phyloP scores from a whole-genome alignment of 345 rosid genomes.

The Sonneratia caseolaris region DNA sequence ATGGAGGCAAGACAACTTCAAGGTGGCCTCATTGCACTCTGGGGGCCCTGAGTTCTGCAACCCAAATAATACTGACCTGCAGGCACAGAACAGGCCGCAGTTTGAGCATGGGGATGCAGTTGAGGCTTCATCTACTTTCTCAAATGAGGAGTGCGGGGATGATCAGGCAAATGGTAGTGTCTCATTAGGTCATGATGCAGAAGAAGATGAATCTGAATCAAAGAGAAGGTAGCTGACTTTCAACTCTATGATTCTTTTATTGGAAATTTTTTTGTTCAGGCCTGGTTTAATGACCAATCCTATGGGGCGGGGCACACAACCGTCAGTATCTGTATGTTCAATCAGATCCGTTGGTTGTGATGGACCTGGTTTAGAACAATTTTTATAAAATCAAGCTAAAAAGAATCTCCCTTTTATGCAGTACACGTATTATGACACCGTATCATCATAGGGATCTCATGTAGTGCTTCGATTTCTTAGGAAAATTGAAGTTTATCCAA shows the following conservation, averaged over 20 bases:
- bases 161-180: slow-evolving; percentile 24
- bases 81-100: slow-evolving; percentile 36
- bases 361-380: background rate
- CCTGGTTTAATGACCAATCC: background rate
- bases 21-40: slow-evolving; percentile 59
- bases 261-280: background rate
- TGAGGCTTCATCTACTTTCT: background rate
- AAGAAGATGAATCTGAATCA: slow-evolving; percentile 6
- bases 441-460: background rate
- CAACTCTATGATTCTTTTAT: background rate
- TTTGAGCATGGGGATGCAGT: slow-evolving; percentile 56
- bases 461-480: slow-evolving; percentile 24
- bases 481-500: slow-evolving; percentile 65
- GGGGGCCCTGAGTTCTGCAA: slow-evolving; percentile 40
- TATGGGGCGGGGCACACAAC: too few relatives aligned
- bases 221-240: background rate
- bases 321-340: too few relatives aligned
- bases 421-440: too few relatives aligned
- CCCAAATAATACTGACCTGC: slow-evolving; percentile 25
- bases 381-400: too few relatives aligned
- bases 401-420: too few relatives aligned
- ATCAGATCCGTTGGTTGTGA: background rate
- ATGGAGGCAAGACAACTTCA: slow-evolving; percentile 49
- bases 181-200: slow-evolving; percentile 6
- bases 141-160: slow-evolving; percentile 9